These are phyloP conservation scores for Eucalyptus leucophloia DNA, from an alignment of 345 rosid genomes.

Conservation along the genomic window DNA sequence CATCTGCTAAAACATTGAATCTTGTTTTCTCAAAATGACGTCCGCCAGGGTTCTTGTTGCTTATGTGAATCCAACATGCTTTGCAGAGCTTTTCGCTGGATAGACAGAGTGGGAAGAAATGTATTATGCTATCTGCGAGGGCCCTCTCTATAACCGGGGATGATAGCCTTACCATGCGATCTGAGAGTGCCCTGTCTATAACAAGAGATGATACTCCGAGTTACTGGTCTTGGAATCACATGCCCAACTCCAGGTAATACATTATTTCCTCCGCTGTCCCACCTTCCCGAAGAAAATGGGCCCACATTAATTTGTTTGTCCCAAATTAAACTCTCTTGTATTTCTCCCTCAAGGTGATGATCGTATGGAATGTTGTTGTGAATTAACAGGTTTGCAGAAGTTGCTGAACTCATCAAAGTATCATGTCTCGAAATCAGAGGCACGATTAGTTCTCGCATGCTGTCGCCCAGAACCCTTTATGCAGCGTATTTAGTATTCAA, in stretches of 20 bases:
- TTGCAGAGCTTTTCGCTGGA: conserved; percentile 12
- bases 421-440: not conserved
- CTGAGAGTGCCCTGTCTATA: not conserved
- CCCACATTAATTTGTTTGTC: not conserved
- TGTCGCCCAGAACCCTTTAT: not conserved
- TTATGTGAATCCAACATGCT: not conserved
- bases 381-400: not conserved
- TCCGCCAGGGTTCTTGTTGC: not conserved
- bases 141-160: not conserved
- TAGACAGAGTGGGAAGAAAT: conserved; percentile 7
- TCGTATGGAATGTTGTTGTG: not conserved
- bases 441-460: not conserved
- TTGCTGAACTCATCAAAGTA: not conserved
- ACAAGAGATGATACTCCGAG: conserved; percentile 3
- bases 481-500: not conserved
- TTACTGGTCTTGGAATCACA: not conserved
- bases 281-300: not conserved
- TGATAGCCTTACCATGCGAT: too few relatives aligned
- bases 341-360: not conserved
- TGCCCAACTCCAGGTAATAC: not conserved
- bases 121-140: conserved; percentile 12
- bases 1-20: not conserved
- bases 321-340: not conserved
- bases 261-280: not conserved
- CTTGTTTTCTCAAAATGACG: not conserved